phyloP scores from a whole-genome alignment of 805 yeast genomes.

The Pichia gijzeniarum region DNA sequence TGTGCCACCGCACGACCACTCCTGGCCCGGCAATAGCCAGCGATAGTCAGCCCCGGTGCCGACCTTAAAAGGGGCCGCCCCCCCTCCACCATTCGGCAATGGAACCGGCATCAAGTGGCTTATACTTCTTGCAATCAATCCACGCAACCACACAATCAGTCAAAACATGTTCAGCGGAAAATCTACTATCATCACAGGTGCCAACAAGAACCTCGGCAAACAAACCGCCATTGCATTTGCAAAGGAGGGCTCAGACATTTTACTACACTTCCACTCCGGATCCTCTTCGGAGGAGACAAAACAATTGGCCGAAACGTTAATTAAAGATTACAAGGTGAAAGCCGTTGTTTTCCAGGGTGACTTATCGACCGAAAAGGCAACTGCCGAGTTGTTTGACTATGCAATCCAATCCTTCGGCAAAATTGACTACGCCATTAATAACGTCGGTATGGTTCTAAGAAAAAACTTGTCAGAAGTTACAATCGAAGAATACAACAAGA shows the following conservation, averaged over 20 bases:
- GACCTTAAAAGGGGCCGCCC: background rate
- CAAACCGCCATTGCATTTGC: slow-evolving; percentile 43
- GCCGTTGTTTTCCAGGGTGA: slow-evolving; percentile 39
- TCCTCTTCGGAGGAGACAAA: slow-evolving; percentile 33
- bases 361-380: slow-evolving; percentile 37
- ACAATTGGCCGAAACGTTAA: slow-evolving; percentile 33
- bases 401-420: slow-evolving; percentile 41
- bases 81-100: background rate
- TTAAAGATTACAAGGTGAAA: slow-evolving; percentile 33
- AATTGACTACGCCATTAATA: slow-evolving; percentile 60
- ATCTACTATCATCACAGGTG: slow-evolving; percentile 17
- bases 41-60: too few relatives aligned
- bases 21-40: background rate
- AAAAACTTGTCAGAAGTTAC: slow-evolving; percentile 48
- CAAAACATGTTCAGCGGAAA: slow-evolving; percentile 12
- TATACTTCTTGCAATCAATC: background rate
- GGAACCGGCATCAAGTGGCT: too few relatives aligned
- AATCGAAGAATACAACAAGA: slow-evolving; percentile 47
- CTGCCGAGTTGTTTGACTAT: slow-evolving; percentile 38
- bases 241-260: slow-evolving; percentile 44
- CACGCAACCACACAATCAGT: background rate
- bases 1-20: slow-evolving; percentile 9
- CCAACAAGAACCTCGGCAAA: slow-evolving; percentile 19
- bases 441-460: slow-evolving; percentile 61
- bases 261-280: slow-evolving; percentile 48